A percentile compares a stretch with the other conserved stretches of the same genome.
phyloP scores from a whole-genome alignment of 2,329 filamentous ascomycete genomes.

The Curvularia verruculosa region DNA sequence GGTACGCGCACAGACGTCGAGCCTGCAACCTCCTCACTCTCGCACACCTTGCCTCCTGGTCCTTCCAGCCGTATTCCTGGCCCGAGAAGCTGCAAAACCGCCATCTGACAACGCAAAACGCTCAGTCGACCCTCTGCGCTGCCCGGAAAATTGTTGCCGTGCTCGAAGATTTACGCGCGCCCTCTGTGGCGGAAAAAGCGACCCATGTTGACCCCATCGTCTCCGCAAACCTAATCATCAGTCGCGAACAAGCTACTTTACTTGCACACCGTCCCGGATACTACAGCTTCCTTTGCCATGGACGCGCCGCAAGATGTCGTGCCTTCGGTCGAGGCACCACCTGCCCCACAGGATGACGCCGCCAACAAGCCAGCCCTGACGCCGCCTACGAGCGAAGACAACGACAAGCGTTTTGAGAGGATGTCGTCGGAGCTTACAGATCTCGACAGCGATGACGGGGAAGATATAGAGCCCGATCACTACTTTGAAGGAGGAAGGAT shows the following conservation, averaged over 20 bases:
- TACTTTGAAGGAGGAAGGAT: constrained; percentile 84
- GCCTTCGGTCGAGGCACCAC: constrained; percentile 43
- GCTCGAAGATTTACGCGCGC: constrained; percentile 20
- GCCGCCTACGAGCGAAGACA: constrained; percentile 60
- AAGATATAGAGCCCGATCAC: constrained; percentile 82
- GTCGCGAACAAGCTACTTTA: constrained; percentile 29
- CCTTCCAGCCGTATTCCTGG: constrained; percentile 25
- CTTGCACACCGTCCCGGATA: constrained; percentile 22
- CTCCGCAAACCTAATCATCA: constrained; percentile 31
- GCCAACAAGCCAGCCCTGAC: constrained; percentile 53
- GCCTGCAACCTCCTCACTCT: constrained; percentile 24
- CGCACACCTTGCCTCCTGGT: constrained; percentile 32
- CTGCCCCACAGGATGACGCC: constrained; percentile 33
- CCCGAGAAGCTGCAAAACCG: constrained; percentile 16
- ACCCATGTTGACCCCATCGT: constrained; percentile 35
- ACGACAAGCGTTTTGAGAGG: constrained; percentile 53
- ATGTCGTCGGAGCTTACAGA: constrained; percentile 58
- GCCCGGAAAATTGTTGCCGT: constrained; percentile 31
- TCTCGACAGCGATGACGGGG: constrained; percentile 57
- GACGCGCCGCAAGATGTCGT: constrained; percentile 39
- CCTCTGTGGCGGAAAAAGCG: constrained; percentile 37
- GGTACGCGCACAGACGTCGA: constrained; percentile 17
- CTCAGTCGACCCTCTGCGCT: constrained; percentile 27
- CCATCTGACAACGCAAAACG: neutral
- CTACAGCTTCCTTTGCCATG: constrained; percentile 27